These are phyloP conservation scores for Candida parachauliodes DNA, from an alignment of 805 yeast genomes.

Conservation along the genomic window DNA sequence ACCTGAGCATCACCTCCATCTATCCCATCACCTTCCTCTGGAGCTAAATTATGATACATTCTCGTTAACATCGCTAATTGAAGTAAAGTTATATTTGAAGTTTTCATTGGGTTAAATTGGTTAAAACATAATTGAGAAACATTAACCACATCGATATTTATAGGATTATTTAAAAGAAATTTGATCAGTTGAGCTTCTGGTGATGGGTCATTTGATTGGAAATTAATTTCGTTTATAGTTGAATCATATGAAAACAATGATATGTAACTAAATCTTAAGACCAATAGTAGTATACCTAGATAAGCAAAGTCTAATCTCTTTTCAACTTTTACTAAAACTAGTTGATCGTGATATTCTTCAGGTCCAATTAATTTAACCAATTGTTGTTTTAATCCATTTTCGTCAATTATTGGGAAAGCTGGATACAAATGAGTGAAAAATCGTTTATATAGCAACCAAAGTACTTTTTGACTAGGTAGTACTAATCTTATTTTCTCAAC, in stretches of 20 bases:
- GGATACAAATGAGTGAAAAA: slow-evolving; percentile 43
- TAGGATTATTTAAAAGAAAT: slow-evolving; percentile 26
- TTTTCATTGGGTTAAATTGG: slow-evolving; percentile 29
- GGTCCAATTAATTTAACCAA: slow-evolving; percentile 10
- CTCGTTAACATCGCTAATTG: slow-evolving; percentile 54
- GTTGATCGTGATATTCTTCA: slow-evolving; percentile 17
- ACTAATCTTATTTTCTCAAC: slow-evolving; percentile 28
- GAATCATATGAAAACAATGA: slow-evolving; percentile 29
- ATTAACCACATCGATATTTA: slow-evolving; percentile 25
- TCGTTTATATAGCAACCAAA: slow-evolving; percentile 38
- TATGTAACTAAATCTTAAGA: slow-evolving; percentile 32
- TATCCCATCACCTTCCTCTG: slow-evolving; percentile 54
- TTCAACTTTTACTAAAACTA: slow-evolving; percentile 21
- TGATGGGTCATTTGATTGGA: slow-evolving; percentile 21
- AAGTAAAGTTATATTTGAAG: slow-evolving; percentile 47
- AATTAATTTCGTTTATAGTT: slow-evolving; percentile 22
- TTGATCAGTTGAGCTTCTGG: slow-evolving; percentile 21
- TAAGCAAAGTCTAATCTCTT: slow-evolving; percentile 29
- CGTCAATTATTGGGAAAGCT: slow-evolving; percentile 42
- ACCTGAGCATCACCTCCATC: slow-evolving; percentile 60
- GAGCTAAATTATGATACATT: slow-evolving; percentile 45
- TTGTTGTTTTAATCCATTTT: slow-evolving; percentile 23
- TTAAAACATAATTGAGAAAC: slow-evolving; percentile 34
- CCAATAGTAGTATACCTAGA: slow-evolving; percentile 30
- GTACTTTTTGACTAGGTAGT: slow-evolving; percentile 32